A percentile compares a stretch with the other conserved stretches of the same genome.
These are phyloP conservation scores for Colletotrichum tamarilloi DNA, from an alignment of 2,329 filamentous ascomycete species.

Conservation along the genomic window DNA sequence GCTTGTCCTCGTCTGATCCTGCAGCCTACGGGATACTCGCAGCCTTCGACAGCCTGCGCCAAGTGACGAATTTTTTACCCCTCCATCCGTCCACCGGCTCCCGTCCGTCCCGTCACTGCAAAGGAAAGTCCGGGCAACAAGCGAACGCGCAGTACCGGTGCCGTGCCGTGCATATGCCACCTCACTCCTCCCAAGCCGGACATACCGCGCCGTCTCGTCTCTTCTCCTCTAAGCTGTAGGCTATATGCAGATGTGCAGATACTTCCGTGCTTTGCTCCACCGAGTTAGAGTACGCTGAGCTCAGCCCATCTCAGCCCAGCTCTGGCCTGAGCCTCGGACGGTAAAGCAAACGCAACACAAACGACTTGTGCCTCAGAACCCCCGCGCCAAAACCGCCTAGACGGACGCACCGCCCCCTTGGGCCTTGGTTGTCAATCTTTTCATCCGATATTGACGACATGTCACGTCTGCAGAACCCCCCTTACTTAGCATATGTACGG, in stretches of 20 bases:
- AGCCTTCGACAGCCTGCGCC: too few species aligned
- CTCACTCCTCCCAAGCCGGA: neutral
- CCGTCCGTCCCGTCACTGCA: neutral
- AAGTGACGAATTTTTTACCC: too few species aligned
- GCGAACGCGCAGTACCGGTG: neutral
- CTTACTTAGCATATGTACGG: neutral
- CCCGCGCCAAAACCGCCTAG: constrained; percentile 1
- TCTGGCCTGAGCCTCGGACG: constrained; percentile 3
- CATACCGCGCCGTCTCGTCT: neutral
- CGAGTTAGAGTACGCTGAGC: too few species aligned
- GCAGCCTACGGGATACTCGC: too few species aligned
- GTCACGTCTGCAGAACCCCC: constrained; percentile 19
- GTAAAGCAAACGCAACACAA: neutral
- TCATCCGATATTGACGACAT: constrained; percentile 32
- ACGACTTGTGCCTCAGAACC: constrained; percentile 26
- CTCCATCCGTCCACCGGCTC: neutral
- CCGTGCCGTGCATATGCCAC: neutral
- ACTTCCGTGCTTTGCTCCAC: neutral
- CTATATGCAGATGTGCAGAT: neutral
- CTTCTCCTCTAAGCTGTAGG: neutral
- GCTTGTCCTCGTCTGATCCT: too few species aligned
- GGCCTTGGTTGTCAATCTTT: constrained; percentile 8
- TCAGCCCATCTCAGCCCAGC: too few species aligned
- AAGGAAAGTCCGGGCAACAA: neutral
- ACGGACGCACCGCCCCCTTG: neutral